Evolutionary conservation across 2,329 filamentous ascomycete genomes (phyloP), one percentile per base, ranked within the genome.

Genomic region (Ceratocystis colombiana): DNA sequence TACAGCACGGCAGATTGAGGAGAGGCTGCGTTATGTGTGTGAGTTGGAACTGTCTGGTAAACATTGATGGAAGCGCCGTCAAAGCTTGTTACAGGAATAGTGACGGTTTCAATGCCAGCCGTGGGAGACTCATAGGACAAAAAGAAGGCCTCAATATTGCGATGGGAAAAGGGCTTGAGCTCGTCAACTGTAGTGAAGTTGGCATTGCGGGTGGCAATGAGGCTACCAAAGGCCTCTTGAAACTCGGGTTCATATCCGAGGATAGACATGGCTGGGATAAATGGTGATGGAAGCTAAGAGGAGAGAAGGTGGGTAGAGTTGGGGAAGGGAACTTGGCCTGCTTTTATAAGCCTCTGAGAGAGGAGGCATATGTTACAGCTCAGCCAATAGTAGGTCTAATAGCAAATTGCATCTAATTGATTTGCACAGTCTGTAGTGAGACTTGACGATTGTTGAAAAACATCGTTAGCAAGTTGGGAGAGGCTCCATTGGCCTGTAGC

Each of bases 1-100:
- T 77, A 74, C 17, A 76, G 65, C 15, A 78, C 70, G 8, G 74
- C 75, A 5, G 72, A 71, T 57, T 66, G 66, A 2, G 68, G 65
- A 5, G 25, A 53, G 2, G 61, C 3, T 1, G n/a, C 30, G 7
- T n/a, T 30, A 15, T 46, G 17, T 20, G 61, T 55, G 7, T 64
- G 55, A 6, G 66, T 53, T 2, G 64, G 66, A 1, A 68, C 64
- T 59, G 70, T 71, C 61, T 68, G 69, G 5, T 69, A 67, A 8
- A 73, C 25, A 20, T 62, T 65, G 48, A 72, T 62, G 1, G 66
- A 48, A 8, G 64, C 50, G 17, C 67, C 69, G 41, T 72, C 70
- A 64, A 65, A 61, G 53, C 69, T 71, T 5, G 62, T 62, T 45
- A 71, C 44, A 2, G 64, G 41, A 44, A 71, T 59, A 10, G 45